Evolutionary conservation across 768 basidiomycete species (phyloP), one percentile per base, ranked within the genome.

Genomic region (Pleurotus eryngii): DNA sequence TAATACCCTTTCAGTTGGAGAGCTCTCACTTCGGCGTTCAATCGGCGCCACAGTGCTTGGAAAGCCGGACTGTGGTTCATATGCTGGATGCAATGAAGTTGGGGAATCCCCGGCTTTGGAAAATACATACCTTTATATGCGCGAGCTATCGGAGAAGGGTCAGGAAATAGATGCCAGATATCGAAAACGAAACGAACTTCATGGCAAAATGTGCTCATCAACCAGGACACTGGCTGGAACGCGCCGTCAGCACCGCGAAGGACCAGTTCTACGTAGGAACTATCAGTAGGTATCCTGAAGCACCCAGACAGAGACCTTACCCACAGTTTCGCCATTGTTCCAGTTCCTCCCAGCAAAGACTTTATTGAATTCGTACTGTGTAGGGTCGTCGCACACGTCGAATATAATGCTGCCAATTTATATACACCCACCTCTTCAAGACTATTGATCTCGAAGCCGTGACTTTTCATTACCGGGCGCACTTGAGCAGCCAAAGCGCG

Each of bases 301-400:
- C 30, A 35, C 30, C 39, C 20, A 26, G 4, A 43, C 22, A 54
- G 40, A 37, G 26, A 49, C 43, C 39, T 50, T 60, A 89, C 90
- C 90, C 57, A 94, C 73, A 8, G 83, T 86, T 70, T 94, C 91
- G 3, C 92, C 92, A 57, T 76, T 77, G 61, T 91, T 90, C 91
- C 91, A 94, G 66, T 92, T 93, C 48, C 91, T 78, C 1, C 91
- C 92, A 4, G 85, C 81, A 69, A 93, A 93, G 5, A 93, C 88
- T 12, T 62, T 64, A 65, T 93, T 93, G 64, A 82, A 80, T 65
- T 91, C 86, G 62, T 93, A 92, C 90, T 92, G 63, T 48, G 45
- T 55, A 43, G 18, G 4, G 39, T 56, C 20, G 39, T 49, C 20
- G 8, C 54, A 24, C 58, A 38, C 48, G 22, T 24, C 4, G 14